Percentiles rank a stretch among this genome's conserved stretches.
Conservation (phyloP, 163 green algal genomes). For the Scenedesmus sp. region DNA sequence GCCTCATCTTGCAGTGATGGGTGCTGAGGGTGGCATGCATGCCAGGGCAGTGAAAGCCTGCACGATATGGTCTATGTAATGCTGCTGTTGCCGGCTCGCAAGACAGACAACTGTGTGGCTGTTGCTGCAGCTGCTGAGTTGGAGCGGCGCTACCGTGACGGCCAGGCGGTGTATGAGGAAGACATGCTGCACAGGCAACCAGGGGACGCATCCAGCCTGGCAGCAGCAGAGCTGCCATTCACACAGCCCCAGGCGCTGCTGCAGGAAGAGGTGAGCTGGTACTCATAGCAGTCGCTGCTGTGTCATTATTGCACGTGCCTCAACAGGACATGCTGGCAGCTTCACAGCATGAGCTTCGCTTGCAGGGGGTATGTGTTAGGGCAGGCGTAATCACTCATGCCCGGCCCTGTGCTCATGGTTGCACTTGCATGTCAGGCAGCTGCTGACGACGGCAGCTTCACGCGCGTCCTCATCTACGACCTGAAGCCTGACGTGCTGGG, state of each 20-base stretch:
- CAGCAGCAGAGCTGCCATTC: conserved; percentile 68
- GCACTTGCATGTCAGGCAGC: background rate
- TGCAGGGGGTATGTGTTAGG: background rate
- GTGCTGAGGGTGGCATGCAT: background rate
- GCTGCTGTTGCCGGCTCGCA: background rate
- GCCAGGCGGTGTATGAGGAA: conserved; percentile 83
- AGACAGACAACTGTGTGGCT: background rate
- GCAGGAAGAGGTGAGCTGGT: conserved; percentile 37
- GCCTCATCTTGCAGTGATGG: background rate
- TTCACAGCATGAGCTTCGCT: background rate
- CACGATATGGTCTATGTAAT: background rate
- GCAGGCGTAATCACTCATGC: background rate
- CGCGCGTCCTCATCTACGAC: conserved; percentile 77
- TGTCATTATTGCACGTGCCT: background rate
- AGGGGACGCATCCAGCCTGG: conserved; percentile 73
- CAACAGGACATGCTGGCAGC: background rate
- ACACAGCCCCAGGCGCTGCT: conserved; percentile 61
- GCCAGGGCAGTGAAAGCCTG: no score
- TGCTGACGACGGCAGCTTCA: conserved; percentile 72
- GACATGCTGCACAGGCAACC: conserved; percentile 81
- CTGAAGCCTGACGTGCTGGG: conserved; percentile 81
- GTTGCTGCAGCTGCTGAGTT: conserved; percentile 61
- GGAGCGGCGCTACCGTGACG: conserved; percentile 75
- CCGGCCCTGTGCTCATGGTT: background rate
- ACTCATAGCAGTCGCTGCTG: no score